Percentiles rank a stretch among this genome's conserved stretches.
phyloP scores from a whole-genome alignment of 768 basidiomycete genomes.

The Suillus americanus region DNA sequence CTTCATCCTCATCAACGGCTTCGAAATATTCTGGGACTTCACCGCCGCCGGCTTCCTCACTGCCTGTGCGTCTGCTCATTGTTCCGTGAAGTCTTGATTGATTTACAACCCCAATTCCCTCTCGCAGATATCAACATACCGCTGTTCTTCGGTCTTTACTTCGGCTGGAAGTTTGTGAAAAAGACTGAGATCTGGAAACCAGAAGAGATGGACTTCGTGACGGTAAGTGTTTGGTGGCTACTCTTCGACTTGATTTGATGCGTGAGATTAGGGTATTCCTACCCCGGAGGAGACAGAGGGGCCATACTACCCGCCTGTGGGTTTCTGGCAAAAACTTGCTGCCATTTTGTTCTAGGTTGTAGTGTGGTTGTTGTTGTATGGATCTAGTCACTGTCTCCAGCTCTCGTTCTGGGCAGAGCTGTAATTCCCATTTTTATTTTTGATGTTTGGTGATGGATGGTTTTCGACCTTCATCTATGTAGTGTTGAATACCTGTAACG shows the following conservation, averaged over 20 bases:
- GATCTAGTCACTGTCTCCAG: not conserved
- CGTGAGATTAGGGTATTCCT: constrained; percentile 9
- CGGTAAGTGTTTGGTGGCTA: constrained; percentile 38
- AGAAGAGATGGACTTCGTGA: constrained; percentile 69
- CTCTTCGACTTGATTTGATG: not conserved
- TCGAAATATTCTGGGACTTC: constrained; percentile 62
- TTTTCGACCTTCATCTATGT: not conserved
- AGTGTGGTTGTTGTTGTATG: not conserved
- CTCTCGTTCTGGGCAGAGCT: not conserved
- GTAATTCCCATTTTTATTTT: not conserved
- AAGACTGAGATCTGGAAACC: constrained; percentile 45
- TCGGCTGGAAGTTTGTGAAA: constrained; percentile 21
- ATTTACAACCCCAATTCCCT: not conserved
- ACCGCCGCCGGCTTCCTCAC: constrained; percentile 51
- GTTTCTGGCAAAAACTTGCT: constrained; percentile 12
- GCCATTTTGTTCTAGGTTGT: constrained; percentile 9
- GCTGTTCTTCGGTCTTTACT: constrained; percentile 21
- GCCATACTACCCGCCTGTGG: constrained; percentile 9
- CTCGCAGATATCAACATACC: constrained; percentile 33
- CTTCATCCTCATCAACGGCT: constrained; percentile 59
- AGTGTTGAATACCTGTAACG: not conserved
- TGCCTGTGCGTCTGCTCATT: constrained; percentile 34
- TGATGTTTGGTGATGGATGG: not conserved
- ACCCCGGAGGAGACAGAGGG: constrained; percentile 13
- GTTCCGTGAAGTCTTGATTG: not conserved